Conservation (phyloP, 352 stramenopile genomes). For the Globisporangium iwayamae region DNA sequence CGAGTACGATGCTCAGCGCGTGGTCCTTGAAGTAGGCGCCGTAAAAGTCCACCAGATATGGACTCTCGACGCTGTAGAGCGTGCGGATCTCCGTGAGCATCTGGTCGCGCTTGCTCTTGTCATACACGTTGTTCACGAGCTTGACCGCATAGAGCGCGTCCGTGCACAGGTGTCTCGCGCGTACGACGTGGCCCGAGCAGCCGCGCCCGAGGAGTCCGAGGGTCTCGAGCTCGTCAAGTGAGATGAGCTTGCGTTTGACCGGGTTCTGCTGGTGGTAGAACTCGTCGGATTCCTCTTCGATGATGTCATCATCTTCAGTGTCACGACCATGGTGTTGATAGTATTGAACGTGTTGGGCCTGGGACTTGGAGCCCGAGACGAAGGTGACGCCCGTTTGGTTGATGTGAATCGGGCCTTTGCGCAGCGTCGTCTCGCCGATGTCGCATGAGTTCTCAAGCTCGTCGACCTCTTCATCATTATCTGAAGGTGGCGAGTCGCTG, state of each 20-base stretch:
- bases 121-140: slow-evolving; percentile 72
- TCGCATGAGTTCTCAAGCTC: slow-evolving; percentile 65
- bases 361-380: slow-evolving; percentile 12
- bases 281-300: slow-evolving; percentile 20
- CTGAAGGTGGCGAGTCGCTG: slow-evolving; percentile 3
- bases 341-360: not conserved
- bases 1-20: slow-evolving; percentile 59
- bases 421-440: slow-evolving; percentile 69
- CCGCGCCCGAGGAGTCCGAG: slow-evolving; percentile 54
- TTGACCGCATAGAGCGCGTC: slow-evolving; percentile 58
- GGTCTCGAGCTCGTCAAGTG: slow-evolving; percentile 50
- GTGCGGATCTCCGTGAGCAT: slow-evolving; percentile 78
- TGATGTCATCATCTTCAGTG: slow-evolving; percentile 5
- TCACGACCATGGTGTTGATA: not conserved
- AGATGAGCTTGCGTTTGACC: slow-evolving; percentile 24
- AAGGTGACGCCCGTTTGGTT: slow-evolving; percentile 65
- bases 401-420: slow-evolving; percentile 64
- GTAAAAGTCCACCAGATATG: slow-evolving; percentile 62
- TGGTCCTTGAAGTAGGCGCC: slow-evolving; percentile 76
- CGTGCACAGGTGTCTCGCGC: slow-evolving; percentile 37
- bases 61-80: slow-evolving; percentile 65
- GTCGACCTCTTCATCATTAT: slow-evolving; percentile 30
- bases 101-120: slow-evolving; percentile 71
- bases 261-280: not conserved
- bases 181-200: slow-evolving; percentile 62